These are phyloP conservation scores for Mycena galericulata DNA, from an alignment of 768 basidiomycete species.

Conservation along the genomic window DNA sequence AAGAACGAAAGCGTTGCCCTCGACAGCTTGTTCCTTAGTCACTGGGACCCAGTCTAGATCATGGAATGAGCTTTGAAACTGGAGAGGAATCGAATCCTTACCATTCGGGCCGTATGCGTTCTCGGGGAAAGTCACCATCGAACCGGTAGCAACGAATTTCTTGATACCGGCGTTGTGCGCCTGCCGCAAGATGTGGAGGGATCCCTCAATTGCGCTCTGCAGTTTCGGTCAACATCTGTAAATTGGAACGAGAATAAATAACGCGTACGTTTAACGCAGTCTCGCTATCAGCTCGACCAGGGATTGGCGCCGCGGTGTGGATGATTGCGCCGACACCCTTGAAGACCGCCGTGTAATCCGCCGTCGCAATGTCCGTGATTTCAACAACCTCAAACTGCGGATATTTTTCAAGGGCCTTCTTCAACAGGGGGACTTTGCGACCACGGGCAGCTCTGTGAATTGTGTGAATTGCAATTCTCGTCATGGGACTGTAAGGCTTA, in stretches of 20 bases:
- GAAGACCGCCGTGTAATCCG: slow-evolving; percentile 25
- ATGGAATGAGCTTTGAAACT: not conserved
- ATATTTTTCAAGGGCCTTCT: slow-evolving; percentile 31
- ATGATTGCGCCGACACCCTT: slow-evolving; percentile 28
- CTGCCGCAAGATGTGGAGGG: slow-evolving; percentile 42
- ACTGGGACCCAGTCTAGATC: slow-evolving; percentile 26
- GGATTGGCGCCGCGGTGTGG: slow-evolving; percentile 29
- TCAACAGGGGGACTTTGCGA: slow-evolving; percentile 27
- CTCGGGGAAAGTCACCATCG: slow-evolving; percentile 30
- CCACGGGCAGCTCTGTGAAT: slow-evolving; percentile 32
- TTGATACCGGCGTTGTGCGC: slow-evolving; percentile 39
- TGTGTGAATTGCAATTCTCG: not conserved
- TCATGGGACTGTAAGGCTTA: not conserved
- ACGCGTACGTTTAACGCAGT: slow-evolving; percentile 12
- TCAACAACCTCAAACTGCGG: slow-evolving; percentile 34
- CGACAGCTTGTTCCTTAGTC: slow-evolving; percentile 27
- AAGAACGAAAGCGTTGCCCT: slow-evolving; percentile 15
- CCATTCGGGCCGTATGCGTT: slow-evolving; percentile 22
- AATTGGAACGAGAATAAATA: not conserved
- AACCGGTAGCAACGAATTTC: slow-evolving; percentile 40
- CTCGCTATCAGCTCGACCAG: slow-evolving; percentile 24
- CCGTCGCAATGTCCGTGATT: slow-evolving; percentile 30
- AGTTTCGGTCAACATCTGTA: not conserved
- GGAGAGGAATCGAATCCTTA: not conserved
- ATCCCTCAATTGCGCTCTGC: slow-evolving; percentile 43